Evolutionary conservation across 305 asterid species (phyloP).

Genomic region (Salvia sclarea): DNA sequence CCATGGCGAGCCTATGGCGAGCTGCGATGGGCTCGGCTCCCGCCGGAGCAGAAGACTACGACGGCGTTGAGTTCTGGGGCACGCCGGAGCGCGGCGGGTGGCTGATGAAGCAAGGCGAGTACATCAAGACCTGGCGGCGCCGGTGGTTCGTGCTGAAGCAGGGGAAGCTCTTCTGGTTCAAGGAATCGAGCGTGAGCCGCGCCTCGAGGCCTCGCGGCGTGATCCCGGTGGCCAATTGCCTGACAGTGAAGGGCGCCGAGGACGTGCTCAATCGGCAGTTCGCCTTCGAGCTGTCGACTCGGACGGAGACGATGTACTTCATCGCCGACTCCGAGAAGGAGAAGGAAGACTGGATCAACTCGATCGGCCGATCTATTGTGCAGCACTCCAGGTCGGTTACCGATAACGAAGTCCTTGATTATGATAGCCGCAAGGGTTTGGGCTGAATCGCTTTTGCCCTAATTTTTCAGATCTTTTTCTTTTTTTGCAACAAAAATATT

Average conservation of each 20-base stretch:
- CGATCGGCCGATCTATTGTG: constrained; percentile 88
- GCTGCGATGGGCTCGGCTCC: constrained; percentile 50
- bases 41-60: constrained; percentile 57
- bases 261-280: constrained; percentile 67
- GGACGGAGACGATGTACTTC: constrained; percentile 44
- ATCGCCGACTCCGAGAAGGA: constrained; percentile 48
- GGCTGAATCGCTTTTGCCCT: constrained; percentile 5
- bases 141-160: constrained; percentile 96
- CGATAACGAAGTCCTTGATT: constrained; percentile 76
- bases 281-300: constrained; percentile 46
- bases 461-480: not conserved
- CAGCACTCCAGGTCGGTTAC: constrained; percentile 96
- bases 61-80: constrained; percentile 70
- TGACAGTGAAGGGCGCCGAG: constrained; percentile 95
- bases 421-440: constrained; percentile 60
- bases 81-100: constrained; percentile 82
- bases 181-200: constrained; percentile 66
- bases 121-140: constrained; percentile 91
- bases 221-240: constrained; percentile 70
- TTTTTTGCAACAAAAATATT: not conserved
- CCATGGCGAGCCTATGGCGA: constrained; percentile 68
- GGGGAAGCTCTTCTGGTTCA: constrained; percentile 97
- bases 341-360: constrained; percentile 75
- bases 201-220: constrained; percentile 85
- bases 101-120: constrained; percentile 80